phyloP scores from a whole-genome alignment of 164 flowering plant genomes.

The Aristolochia californica region DNA sequence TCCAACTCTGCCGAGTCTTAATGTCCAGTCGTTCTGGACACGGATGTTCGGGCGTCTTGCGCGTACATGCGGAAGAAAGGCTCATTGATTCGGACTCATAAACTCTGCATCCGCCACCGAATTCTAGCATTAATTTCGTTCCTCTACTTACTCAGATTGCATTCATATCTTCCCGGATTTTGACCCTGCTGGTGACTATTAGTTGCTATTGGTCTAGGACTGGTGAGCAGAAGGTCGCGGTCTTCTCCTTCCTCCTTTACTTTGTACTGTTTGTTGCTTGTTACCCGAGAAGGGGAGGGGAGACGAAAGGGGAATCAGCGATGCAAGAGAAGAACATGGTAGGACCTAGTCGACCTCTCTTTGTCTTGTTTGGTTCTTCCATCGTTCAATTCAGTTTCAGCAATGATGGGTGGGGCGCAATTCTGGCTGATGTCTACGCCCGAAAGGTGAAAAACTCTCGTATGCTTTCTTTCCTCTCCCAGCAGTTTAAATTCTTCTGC shows the following conservation, averaged over 20 bases:
- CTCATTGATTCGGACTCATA: no score
- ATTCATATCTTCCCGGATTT: no score
- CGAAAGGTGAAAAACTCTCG: constrained; percentile 46
- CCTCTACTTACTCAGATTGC: no score
- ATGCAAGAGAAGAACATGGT: constrained; percentile 31
- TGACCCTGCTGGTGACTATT: no score
- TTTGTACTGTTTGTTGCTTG: not conserved
- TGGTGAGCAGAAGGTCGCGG: no score
- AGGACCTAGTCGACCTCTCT: constrained; percentile 59
- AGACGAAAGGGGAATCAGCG: not conserved
- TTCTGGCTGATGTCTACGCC: constrained; percentile 69
- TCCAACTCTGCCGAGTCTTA: no score
- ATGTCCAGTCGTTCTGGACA: no score
- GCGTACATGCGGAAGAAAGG: no score
- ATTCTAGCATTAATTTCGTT: no score
- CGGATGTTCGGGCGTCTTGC: no score
- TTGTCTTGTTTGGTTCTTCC: constrained; percentile 89
- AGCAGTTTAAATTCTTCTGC: not conserved
- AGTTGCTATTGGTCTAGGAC: no score
- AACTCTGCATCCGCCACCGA: no score
- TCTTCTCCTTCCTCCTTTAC: not conserved
- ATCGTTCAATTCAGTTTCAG: constrained; percentile 72
- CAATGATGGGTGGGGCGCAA: constrained; percentile 88
- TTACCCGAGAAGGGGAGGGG: not conserved
- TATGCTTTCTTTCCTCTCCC: not conserved